Evolutionary conservation across 2,329 filamentous ascomycete genomes (phyloP).

Genomic region (Cephalotrichum gorgonifer): DNA sequence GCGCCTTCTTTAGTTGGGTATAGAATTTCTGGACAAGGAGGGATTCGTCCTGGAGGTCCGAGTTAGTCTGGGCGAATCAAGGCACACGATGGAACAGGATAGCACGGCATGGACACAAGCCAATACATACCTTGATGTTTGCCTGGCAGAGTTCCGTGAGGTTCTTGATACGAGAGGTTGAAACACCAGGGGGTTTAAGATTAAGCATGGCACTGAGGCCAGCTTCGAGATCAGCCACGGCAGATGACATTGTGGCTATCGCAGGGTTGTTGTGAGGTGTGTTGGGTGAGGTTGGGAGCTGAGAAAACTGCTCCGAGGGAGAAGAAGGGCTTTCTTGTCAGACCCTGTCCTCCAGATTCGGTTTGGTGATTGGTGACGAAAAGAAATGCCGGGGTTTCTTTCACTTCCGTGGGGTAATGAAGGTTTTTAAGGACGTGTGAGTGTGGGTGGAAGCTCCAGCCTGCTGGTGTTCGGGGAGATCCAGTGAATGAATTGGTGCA

Average conservation of each 20-base stretch:
- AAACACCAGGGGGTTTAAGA: constrained; percentile 88
- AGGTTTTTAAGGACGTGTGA: not conserved
- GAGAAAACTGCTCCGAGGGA: not conserved
- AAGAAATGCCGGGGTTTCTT: too few relatives aligned
- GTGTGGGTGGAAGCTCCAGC: too few relatives aligned
- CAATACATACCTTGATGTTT: constrained; percentile 68
- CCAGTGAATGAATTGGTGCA: too few relatives aligned
- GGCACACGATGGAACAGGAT: too few relatives aligned
- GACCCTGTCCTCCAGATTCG: not conserved
- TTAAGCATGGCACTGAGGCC: constrained; percentile 85
- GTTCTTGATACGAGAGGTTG: constrained; percentile 79
- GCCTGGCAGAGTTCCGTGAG: constrained; percentile 81
- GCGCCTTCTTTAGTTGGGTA: constrained; percentile 93
- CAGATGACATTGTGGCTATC: constrained; percentile 36
- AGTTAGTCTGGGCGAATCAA: not conserved
- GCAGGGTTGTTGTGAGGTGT: not conserved
- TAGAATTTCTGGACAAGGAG: constrained; percentile 93
- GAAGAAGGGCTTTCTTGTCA: not conserved
- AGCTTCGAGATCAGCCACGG: constrained; percentile 83
- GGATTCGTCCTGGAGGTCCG: constrained; percentile 67
- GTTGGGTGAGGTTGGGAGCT: not conserved
- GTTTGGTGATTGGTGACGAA: not conserved
- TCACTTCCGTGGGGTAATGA: not conserved
- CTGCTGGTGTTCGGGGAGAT: too few relatives aligned
- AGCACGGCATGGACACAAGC: not conserved